phyloP scores from a whole-genome alignment of 2,329 filamentous ascomycete genomes.

The Sclerotinia nivalis region DNA sequence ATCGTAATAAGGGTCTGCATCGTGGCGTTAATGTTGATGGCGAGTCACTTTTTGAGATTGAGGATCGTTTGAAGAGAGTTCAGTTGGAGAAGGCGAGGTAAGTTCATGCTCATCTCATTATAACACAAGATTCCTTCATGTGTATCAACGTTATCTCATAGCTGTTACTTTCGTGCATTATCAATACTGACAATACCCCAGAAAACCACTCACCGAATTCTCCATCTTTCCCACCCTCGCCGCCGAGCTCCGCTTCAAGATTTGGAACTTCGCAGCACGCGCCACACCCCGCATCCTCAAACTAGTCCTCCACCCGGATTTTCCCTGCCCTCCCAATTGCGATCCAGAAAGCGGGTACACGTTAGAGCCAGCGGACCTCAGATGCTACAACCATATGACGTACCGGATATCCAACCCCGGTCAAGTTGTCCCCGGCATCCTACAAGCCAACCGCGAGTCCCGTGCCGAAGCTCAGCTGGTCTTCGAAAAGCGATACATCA shows the following conservation, averaged over 20 bases:
- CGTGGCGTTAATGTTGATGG: background rate
- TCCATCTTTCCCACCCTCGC: background rate
- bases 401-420: background rate
- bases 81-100: background rate
- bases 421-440: background rate
- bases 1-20: background rate
- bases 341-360: fast-evolving
- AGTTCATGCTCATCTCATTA: background rate
- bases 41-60: background rate
- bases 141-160: too few relatives aligned
- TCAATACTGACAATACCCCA: background rate
- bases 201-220: background rate
- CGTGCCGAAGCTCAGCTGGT: background rate
- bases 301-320: background rate
- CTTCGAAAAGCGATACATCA: background rate
- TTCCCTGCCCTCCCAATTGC: background rate
- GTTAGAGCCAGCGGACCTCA: background rate
- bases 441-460: background rate
- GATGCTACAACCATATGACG: fast-evolving
- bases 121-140: background rate
- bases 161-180: fast-evolving
- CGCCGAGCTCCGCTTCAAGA: background rate
- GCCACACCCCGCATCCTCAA: background rate
- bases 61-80: background rate
- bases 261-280: background rate